Base-by-base conservation (phyloP, 805 yeast genomes). In the Kuraishia molischiana region DNA sequence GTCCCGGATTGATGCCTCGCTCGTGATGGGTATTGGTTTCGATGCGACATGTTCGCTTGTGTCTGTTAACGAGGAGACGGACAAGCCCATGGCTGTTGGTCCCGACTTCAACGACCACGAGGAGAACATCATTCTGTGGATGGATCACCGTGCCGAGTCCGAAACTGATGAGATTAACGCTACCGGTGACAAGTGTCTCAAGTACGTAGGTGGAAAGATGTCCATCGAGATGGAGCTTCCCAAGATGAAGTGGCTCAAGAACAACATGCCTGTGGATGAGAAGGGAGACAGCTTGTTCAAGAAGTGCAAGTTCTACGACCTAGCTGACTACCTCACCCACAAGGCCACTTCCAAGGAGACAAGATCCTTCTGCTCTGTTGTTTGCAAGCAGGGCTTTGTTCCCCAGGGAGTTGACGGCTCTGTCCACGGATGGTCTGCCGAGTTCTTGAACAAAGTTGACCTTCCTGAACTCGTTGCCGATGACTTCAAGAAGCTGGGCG, bases 141-240 rank as follows among this genome's bases (percentile, higher is more conserved):
- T 92, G 97, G 98, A 92, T 63, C 98, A 92, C 59, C 74, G 98
- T 45, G 97, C 97, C 0, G 79, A 70, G 13, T 64, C 67, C 5
- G 96, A 90, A 55, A 87, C 96, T 11, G 64, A 75, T 39, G 73
- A 66, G 40, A 87, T 92, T 56, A 90, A 90, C 59, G 74, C 79
- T 31, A 82, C 95, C 0, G 71, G 72, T 26, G 94, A 86, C 53
- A 76, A 74, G 52, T 76, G 85, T 41, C 69, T 92, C 52, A 82
- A 85, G 56, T 92, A 85, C 56, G 97, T 92, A 15, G 98, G 98
- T 41, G 97, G 97, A 15, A 80, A 79, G 50, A 90, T 92, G 97
- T 87, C 97, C 36, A 83, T 92, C 52, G 98, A 90, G 60, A 92
- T 92, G 97, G 97, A 92, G 56, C 69, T 92, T 46, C 98, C 98